A percentile compares a stretch with the other conserved stretches of the same genome.
These are phyloP conservation scores for Huntiella decipiens DNA, from an alignment of 2,329 filamentous ascomycete genomes.

Conservation along the genomic window DNA sequence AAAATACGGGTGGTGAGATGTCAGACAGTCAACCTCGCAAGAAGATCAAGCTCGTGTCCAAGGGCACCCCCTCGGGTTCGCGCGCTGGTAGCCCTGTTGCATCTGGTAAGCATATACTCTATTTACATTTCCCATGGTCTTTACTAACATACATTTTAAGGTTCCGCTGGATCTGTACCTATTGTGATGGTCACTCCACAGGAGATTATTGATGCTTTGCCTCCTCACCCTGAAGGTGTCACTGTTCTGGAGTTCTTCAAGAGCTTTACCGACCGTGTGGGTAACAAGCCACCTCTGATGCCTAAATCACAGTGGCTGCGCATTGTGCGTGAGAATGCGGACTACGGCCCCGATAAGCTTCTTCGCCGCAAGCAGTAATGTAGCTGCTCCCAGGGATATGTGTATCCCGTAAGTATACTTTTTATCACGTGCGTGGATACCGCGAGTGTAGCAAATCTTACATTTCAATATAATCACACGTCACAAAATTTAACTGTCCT, in stretches of 20 bases:
- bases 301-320: conserved; percentile 36
- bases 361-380: conserved; percentile 22
- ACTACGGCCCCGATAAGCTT: conserved; percentile 36
- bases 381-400: not conserved
- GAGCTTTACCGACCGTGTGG: conserved; percentile 33
- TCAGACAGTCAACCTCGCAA: conserved; percentile 33
- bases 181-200: conserved; percentile 23
- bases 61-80: conserved; percentile 36
- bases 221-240: conserved; percentile 31
- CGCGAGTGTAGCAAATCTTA: too few relatives aligned
- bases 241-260: conserved; percentile 34
- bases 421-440: too few relatives aligned
- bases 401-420: too few relatives aligned
- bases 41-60: conserved; percentile 33
- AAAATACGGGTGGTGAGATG: conserved; percentile 50
- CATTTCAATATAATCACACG: too few relatives aligned
- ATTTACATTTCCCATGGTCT: not conserved
- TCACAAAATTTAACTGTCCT: not conserved
- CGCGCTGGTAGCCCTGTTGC: conserved; percentile 39
- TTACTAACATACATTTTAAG: conserved; percentile 4
- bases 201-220: conserved; percentile 36
- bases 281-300: conserved; percentile 31
- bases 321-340: conserved; percentile 35
- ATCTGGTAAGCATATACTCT: conserved; percentile 18
- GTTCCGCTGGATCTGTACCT: conserved; percentile 18